phyloP scores from a whole-genome alignment of 768 basidiomycete species.

The Leccinum uliginosum region DNA sequence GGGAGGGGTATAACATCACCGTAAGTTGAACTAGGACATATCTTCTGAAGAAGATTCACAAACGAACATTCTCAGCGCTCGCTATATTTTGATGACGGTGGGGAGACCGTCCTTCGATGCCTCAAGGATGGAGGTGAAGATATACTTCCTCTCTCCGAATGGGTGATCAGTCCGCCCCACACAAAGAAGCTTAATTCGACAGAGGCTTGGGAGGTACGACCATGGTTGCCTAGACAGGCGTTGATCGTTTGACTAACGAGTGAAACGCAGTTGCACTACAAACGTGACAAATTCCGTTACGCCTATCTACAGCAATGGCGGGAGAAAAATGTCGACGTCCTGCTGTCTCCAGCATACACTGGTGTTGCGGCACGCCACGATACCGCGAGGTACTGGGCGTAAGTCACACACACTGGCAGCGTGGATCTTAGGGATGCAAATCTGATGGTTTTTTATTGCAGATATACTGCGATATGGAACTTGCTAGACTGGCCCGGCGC shows the following conservation, averaged over 20 bases:
- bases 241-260: conserved; percentile 3
- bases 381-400: conserved; percentile 34
- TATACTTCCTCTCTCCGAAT: conserved; percentile 33
- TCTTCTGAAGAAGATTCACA: background rate
- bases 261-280: conserved; percentile 20
- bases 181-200: conserved; percentile 22
- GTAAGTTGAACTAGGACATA: conserved; percentile 10
- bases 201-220: conserved; percentile 29
- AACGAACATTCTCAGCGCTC: conserved; percentile 21
- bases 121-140: conserved; percentile 32
- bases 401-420: background rate
- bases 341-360: conserved; percentile 36
- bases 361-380: conserved; percentile 37
- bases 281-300: conserved; percentile 33
- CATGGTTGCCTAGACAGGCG: background rate
- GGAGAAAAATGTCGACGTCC: conserved; percentile 35
- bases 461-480: conserved; percentile 42
- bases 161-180: conserved; percentile 30
- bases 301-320: conserved; percentile 37
- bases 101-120: conserved; percentile 20
- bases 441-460: conserved; percentile 3
- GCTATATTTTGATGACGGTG: conserved; percentile 39
- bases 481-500: conserved; percentile 41
- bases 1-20: conserved; percentile 31
- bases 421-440: background rate